Base-by-base conservation (phyloP, 371 early-diverging fungal species). In the Chytridiales sp. region DNA sequence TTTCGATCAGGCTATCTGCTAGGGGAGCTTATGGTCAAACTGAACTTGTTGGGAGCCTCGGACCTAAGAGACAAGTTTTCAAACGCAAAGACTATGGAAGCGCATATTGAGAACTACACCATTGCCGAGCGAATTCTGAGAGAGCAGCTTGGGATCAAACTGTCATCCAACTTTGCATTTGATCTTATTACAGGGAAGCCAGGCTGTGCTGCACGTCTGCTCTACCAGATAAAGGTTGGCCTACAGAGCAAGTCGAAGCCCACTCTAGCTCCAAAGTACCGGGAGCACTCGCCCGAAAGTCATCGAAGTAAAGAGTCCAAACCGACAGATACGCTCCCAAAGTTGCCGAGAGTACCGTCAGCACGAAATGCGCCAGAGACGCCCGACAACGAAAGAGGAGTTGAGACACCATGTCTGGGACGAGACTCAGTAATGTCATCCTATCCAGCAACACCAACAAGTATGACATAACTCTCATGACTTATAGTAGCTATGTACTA, bases 181-280 rank as follows among this genome's bases (percentile, higher is more conserved):
- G 76, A 77, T 52, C 34, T 80, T 29, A 73, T 80, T 43, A 67
- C 61, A 11, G 73, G 53, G 15, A 70, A 68, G 53, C 69, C 68
- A 3, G 80, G 80, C 3, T 46, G 62, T 35, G 75, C 77, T 13
- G 67, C 74, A 4, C 61, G 73, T 32, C 57, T 80, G 29, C 58
- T 80, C 36, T 74, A 72, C 44, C 74, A 73, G 50, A 74, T 80
- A 44, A 75, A 75, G 48, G 64, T 46, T 41, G 56, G 64, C 40
- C 44, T 42, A n/a, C n/a, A n/a, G 26, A 19, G 21, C 27, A 38
- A 39, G n/a, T n/a, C n/a, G n/a, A n/a, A n/a, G n/a, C n/a, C n/a
- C n/a, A n/a, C n/a, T n/a, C n/a, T n/a, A n/a, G 11, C 9, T 11
- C 38, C 38, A 38, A n/a, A 38, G 38, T 9, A 38, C 11, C 38